Base-by-base conservation (phyloP, 768 basidiomycete genomes). In the Boletus eberwhitei region DNA sequence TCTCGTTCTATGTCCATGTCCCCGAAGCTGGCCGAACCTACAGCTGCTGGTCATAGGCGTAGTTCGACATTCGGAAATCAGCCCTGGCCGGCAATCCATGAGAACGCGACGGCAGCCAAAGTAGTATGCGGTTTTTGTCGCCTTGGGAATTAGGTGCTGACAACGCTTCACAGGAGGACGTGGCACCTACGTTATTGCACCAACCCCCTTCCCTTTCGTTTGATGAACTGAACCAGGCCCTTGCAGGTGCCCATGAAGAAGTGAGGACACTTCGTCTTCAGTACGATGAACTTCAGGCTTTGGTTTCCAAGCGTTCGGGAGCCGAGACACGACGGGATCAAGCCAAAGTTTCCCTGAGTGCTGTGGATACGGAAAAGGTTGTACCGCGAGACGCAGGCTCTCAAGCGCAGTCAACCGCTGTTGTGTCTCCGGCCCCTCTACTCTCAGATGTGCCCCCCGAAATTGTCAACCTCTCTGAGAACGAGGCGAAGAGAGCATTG, bases 61-160 rank as follows among this genome's bases (percentile, higher is more conserved):
- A 67, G 60, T 21, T 65, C 63, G 42, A 67, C 64, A 5, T 65
- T 65, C 12, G 63, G 64, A 36, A 59, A 49, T 34, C 60, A 59
- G 14, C 60, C 54, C 16, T 62, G 51, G 55, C 24, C 26, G 37
- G 46, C 45, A 45, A 60, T 59, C 8, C 50, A 58, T n/a, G 53
- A 51, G 32, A 53, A 50, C 19, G 19, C 14, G 34, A n/a, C 29
- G 29, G 24, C 13, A 44, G 46, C 41, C 22, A 64, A 57, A 16
- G 62, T 55, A 8, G 53, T 55, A n/a, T 8, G 56, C 24, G 3
- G 26, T 42, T 46, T 24, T 41, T 36, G 34, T 58, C 51, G 3
- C 21, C 41, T 59, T 50, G 31, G 37, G 49, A 38, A 41, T 34
- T 9, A 8, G 19, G 31, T 21, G 17, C 48, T 58, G 53, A 64